Evolutionary conservation across 139 green algal genomes (phyloP).

Genomic region (Desmodesmus armatus): DNA sequence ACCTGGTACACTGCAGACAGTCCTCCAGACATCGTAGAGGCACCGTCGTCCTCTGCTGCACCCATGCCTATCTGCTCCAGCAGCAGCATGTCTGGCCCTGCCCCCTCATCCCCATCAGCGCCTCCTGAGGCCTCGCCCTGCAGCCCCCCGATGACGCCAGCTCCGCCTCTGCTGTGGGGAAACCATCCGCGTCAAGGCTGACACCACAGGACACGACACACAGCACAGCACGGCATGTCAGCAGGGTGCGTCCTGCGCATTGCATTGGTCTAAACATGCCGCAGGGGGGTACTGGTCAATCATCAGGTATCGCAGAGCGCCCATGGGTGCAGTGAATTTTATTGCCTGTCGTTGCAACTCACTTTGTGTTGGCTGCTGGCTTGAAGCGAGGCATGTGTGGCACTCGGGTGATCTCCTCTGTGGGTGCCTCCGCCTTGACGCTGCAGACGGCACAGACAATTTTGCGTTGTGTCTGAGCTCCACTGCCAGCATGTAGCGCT

Average conservation of each 20-base stretch:
- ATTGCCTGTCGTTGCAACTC: not conserved
- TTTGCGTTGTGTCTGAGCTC: too few relatives aligned
- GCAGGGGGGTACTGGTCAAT: too few relatives aligned
- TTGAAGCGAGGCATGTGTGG: slow-evolving; percentile 31
- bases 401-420: slow-evolving; percentile 31
- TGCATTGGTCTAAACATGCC: too few relatives aligned
- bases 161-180: not conserved
- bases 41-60: slow-evolving; percentile 1
- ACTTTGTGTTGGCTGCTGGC: slow-evolving; percentile 31
- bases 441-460: too few relatives aligned
- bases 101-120: not conserved
- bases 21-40: too few relatives aligned
- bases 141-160: not conserved
- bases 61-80: not conserved
- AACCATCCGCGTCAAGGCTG: slow-evolving; percentile 41
- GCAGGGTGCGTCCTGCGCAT: too few relatives aligned
- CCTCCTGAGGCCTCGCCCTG: slow-evolving; percentile 1
- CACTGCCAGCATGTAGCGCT: too few relatives aligned
- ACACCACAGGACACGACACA: not conserved
- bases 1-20: too few relatives aligned
- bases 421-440: too few relatives aligned
- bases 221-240: not conserved
- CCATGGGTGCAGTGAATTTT: not conserved
- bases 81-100: slow-evolving; percentile 4
- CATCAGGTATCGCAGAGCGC: not conserved